Conservation (phyloP, 1,284 basidiomycete species). For the Heliocybe sulcata region DNA sequence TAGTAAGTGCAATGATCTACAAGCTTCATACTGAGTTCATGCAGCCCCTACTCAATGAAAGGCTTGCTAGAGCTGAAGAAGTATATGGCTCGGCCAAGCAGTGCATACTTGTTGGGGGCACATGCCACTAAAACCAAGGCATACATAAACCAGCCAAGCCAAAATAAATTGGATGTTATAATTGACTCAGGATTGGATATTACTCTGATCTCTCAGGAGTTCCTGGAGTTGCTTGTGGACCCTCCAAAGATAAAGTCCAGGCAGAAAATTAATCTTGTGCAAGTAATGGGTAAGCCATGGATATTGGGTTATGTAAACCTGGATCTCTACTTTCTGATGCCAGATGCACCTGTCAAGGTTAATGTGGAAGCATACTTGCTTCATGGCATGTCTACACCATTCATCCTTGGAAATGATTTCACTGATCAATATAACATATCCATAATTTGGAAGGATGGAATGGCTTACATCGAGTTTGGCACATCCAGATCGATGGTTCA, state of each 20-base stretch:
- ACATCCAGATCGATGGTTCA: not conserved
- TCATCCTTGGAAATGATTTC: slow-evolving; percentile 22
- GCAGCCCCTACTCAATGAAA: too few species aligned
- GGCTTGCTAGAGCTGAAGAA: too few species aligned
- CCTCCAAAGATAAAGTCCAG: slow-evolving; percentile 4
- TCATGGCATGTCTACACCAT: slow-evolving; percentile 15
- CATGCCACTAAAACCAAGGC: too few species aligned
- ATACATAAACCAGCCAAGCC: too few species aligned
- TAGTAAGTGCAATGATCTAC: too few species aligned
- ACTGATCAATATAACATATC: slow-evolving; percentile 15
- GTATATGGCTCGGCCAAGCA: too few species aligned
- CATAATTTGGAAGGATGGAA: slow-evolving; percentile 5
- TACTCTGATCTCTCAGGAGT: slow-evolving; percentile 8
- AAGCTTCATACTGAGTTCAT: too few species aligned
- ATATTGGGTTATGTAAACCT: slow-evolving; percentile 9
- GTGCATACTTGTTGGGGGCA: too few species aligned
- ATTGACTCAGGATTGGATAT: slow-evolving; percentile 15
- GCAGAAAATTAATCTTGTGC: slow-evolving; percentile 9
- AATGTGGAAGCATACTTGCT: slow-evolving; percentile 21
- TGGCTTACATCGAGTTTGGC: not conserved
- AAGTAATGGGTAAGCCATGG: slow-evolving; percentile 11
- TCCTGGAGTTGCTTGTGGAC: not conserved
- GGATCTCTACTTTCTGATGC: not conserved
- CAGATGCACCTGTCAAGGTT: slow-evolving; percentile 10
- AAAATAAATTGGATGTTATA: slow-evolving; percentile 5